Percentiles rank a stretch among this genome's conserved stretches.
Evolutionary conservation across 805 yeast species (phyloP).

Genomic region (Candida oleophila): DNA sequence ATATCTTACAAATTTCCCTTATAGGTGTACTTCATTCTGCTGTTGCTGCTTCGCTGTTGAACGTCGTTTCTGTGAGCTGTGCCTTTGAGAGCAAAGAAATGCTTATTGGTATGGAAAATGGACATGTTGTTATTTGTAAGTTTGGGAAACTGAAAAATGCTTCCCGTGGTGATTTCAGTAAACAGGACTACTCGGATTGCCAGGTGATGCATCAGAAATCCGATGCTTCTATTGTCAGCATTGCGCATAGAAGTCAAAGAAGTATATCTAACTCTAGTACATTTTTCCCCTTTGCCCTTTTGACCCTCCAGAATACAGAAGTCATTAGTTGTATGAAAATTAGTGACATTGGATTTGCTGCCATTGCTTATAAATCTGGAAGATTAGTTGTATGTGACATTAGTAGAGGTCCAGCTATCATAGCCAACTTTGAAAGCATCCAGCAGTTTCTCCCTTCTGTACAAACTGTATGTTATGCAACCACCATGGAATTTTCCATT

Average conservation of each 20-base stretch:
- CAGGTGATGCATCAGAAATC: constrained; percentile 32
- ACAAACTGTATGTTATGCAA: constrained; percentile 38
- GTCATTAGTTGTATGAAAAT: constrained; percentile 64
- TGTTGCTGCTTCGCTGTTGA: constrained; percentile 6
- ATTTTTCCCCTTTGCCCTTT: constrained; percentile 32
- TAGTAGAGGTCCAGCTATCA: constrained; percentile 72
- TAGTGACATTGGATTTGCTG: constrained; percentile 82
- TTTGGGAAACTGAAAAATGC: constrained; percentile 45
- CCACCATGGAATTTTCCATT: constrained; percentile 71
- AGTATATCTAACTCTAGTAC: constrained; percentile 27
- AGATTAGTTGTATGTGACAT: constrained; percentile 67
- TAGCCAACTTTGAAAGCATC: constrained; percentile 40
- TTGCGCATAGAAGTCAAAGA: constrained; percentile 54
- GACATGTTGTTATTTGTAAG: constrained; percentile 74
- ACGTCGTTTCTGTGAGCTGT: constrained; percentile 56
- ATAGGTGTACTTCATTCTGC: constrained; percentile 7
- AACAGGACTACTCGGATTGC: constrained; percentile 27
- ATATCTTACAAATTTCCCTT: constrained; percentile 31
- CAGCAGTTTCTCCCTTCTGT: constrained; percentile 30
- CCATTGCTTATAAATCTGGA: constrained; percentile 77
- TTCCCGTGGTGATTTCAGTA: constrained; percentile 5
- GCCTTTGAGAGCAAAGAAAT: constrained; percentile 78
- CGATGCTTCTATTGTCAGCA: constrained; percentile 43
- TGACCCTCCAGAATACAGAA: constrained; percentile 39
- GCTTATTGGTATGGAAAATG: constrained; percentile 63